Evolutionary conservation across 2,329 filamentous ascomycete species (phyloP).

Genomic region (Lecanicillium sp.): DNA sequence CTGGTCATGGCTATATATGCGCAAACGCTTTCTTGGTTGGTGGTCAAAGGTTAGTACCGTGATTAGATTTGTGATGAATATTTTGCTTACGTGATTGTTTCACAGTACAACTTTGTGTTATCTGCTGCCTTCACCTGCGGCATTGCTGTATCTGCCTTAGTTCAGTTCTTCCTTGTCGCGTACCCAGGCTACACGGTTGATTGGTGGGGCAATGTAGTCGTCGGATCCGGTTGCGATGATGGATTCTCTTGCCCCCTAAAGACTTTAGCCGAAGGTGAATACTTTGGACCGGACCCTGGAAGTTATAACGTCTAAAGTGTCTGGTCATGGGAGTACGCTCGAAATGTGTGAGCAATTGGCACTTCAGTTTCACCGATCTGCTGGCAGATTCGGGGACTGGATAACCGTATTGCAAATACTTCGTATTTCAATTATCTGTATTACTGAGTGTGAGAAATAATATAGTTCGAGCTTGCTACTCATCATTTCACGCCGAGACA

Average conservation of each 20-base stretch:
- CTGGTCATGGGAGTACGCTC: too few species aligned
- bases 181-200: conserved; percentile 27
- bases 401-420: background rate
- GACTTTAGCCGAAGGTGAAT: conserved; percentile 14
- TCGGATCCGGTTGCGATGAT: conserved; percentile 30
- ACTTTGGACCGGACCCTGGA: conserved; percentile 17
- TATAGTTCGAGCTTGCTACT: too few species aligned
- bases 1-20: conserved; percentile 40
- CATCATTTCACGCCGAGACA: too few species aligned
- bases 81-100: background rate
- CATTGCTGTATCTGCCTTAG: conserved; percentile 31
- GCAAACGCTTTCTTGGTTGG: conserved; percentile 33
- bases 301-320: conserved; percentile 2
- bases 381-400: too few species aligned
- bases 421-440: background rate
- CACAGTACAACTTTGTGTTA: conserved; percentile 28
- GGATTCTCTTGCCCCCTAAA: conserved; percentile 15
- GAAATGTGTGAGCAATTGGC: too few species aligned
- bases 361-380: too few species aligned
- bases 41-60: conserved; percentile 33
- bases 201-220: conserved; percentile 32
- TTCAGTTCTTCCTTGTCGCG: conserved; percentile 35
- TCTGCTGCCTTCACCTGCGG: conserved; percentile 33
- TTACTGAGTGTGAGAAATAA: too few species aligned
- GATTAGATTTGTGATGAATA: background rate